Conservation (phyloP, 1,284 basidiomycete genomes). For the Phaffia rhodozyma region DNA sequence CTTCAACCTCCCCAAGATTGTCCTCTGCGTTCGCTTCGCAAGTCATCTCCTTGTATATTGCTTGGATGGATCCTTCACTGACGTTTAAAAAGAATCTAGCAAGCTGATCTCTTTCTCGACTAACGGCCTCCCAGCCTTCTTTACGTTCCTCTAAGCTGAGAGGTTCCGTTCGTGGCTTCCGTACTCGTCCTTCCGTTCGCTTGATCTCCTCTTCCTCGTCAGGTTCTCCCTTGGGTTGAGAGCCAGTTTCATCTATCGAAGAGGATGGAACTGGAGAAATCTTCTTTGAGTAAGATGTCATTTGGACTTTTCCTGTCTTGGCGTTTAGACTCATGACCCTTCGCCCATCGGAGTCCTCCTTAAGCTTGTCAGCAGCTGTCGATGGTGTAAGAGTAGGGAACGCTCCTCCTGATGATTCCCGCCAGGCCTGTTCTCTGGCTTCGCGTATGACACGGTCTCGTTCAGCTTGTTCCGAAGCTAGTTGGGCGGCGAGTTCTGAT, state of each 20-base stretch:
- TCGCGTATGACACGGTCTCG: conserved; percentile 7
- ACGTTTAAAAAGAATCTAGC: conserved; percentile 9
- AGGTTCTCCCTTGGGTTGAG: neutral
- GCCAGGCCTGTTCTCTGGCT: conserved; percentile 7
- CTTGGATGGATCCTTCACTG: conserved; percentile 2
- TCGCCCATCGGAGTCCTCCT: neutral
- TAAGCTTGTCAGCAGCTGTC: neutral
- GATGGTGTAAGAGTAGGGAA: conserved; percentile 9
- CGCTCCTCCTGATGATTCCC: conserved; percentile 12
- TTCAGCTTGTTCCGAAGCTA: conserved; percentile 4
- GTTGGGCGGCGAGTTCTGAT: neutral
- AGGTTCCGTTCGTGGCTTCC: neutral
- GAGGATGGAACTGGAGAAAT: too few relatives aligned
- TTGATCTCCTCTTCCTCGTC: neutral
- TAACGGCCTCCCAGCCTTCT: neutral
- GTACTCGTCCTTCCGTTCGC: neutral
- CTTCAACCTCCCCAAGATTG: neutral
- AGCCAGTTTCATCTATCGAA: neutral
- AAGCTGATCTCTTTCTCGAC: neutral
- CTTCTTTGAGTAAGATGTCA: conserved; percentile 2
- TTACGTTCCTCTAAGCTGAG: neutral
- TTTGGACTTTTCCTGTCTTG: conserved; percentile 13
- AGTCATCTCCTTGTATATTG: neutral
- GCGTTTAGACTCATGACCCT: conserved; percentile 15
- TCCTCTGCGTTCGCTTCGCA: neutral